Percentiles rank a stretch among this genome's conserved stretches.
Evolutionary conservation across 208 protist genomes (phyloP).

Genomic region (Porcisia hertigi): DNA sequence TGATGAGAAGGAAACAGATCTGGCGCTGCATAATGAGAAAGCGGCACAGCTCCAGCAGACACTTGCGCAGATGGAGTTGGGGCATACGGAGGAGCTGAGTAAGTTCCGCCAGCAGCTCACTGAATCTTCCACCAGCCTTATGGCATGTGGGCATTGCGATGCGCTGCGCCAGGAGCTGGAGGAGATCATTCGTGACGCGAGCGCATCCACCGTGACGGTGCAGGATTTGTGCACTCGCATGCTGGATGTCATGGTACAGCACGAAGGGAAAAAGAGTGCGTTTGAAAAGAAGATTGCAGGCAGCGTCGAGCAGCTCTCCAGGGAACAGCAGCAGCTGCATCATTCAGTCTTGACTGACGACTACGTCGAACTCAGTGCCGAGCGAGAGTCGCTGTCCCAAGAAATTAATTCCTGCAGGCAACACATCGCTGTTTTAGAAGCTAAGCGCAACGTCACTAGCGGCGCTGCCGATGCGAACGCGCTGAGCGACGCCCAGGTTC

Average conservation of each 20-base stretch:
- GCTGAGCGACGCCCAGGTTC: constrained; percentile 49
- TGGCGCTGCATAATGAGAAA: constrained; percentile 42
- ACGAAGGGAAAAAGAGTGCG: constrained; percentile 39
- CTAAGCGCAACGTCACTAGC: constrained; percentile 4
- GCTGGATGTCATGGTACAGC: constrained; percentile 31
- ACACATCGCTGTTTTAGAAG: constrained; percentile 41
- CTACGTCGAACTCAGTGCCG: constrained; percentile 37
- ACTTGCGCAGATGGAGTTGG: constrained; percentile 23
- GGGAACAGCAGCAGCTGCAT: constrained; percentile 33
- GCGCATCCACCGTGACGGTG: constrained; percentile 19
- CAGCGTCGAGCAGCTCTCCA: constrained; percentile 29
- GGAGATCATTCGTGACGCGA: constrained; percentile 22
- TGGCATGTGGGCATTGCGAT: constrained; percentile 18
- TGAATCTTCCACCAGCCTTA: constrained; percentile 22
- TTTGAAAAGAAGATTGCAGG: constrained; percentile 48
- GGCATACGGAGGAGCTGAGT: constrained; percentile 19
- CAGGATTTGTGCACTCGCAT: constrained; percentile 31
- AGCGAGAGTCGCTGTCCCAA: constrained; percentile 43
- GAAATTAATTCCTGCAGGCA: constrained; percentile 44
- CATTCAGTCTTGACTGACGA: constrained; percentile 35
- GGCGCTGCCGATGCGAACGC: constrained; percentile 8
- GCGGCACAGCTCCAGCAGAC: constrained; percentile 23
- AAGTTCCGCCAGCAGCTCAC: constrained; percentile 26
- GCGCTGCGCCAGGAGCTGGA: constrained; percentile 35
- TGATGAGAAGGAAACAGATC: constrained; percentile 54